Percentiles rank a stretch among this genome's conserved stretches.
These are phyloP conservation scores for Chrysoporthe austroafricana DNA, from an alignment of 2,329 filamentous ascomycete genomes.

Conservation along the genomic window DNA sequence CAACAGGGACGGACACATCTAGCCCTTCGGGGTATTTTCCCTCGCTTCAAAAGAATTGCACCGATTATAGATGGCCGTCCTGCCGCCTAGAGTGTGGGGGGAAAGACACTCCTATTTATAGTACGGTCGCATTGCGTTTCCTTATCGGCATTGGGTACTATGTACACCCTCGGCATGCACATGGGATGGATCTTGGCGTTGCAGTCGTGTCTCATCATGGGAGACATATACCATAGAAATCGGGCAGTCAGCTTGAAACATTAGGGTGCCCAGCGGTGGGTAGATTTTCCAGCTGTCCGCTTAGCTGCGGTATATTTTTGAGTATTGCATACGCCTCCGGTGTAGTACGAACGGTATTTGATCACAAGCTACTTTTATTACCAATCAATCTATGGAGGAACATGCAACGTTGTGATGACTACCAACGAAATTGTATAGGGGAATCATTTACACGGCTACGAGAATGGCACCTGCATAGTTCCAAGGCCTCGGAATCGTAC, in stretches of 20 bases:
- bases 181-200: not conserved
- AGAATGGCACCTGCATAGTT: not conserved
- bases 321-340: not conserved
- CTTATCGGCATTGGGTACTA: not conserved
- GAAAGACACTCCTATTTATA: not conserved
- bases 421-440: not conserved
- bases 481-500: not conserved
- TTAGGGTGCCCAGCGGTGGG: not conserved
- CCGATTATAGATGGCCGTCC: not conserved
- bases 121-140: not conserved
- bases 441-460: not conserved
- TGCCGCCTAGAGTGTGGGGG: not conserved
- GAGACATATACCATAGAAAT: not conserved
- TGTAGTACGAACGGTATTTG: not conserved
- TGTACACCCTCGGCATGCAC: not conserved
- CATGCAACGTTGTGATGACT: not conserved
- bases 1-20: too few species aligned
- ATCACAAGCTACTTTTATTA: not conserved
- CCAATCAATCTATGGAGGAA: not conserved
- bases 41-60: not conserved
- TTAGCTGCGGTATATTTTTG: not conserved
- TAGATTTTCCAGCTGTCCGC: not conserved
- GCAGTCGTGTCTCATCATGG: constrained; percentile 2
- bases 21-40: too few species aligned
- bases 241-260: not conserved